Evolutionary conservation across 1,284 basidiomycete species (phyloP).

Genomic region (Vanrija humicola): DNA sequence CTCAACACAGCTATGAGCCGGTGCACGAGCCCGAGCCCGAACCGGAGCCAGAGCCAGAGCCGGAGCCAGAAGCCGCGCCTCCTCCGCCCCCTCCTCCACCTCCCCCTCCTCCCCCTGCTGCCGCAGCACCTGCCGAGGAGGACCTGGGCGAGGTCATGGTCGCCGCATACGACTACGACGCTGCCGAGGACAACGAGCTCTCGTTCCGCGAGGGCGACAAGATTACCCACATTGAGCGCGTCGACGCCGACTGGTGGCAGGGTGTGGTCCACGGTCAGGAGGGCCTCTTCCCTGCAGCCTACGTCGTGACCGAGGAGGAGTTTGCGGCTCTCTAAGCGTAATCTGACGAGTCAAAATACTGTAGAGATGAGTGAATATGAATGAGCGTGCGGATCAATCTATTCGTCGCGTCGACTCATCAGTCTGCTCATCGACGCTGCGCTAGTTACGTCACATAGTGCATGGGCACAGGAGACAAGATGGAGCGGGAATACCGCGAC

Average conservation of each 20-base stretch:
- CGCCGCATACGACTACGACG: constrained; percentile 59
- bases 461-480: too few species aligned
- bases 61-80: constrained; percentile 41
- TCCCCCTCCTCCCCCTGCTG: constrained; percentile 32
- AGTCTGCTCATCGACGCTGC: too few species aligned
- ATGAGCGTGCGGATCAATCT: too few species aligned
- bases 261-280: constrained; percentile 63
- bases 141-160: constrained; percentile 24
- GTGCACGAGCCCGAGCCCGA: constrained; percentile 33
- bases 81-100: constrained; percentile 42
- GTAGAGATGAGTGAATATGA: too few species aligned
- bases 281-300: constrained; percentile 70
- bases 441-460: too few species aligned
- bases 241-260: constrained; percentile 82
- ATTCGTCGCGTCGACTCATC: too few species aligned
- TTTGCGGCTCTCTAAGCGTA: constrained; percentile 8
- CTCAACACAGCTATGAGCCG: constrained; percentile 35
- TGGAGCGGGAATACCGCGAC: too few species aligned
- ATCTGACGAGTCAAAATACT: too few species aligned
- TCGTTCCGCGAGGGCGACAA: constrained; percentile 75
- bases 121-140: constrained; percentile 8
- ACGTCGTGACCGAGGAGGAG: constrained; percentile 21
- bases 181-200: constrained; percentile 83
- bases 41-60: constrained; percentile 43
- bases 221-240: constrained; percentile 56